Evolutionary conservation across 2,329 filamentous ascomycete species (phyloP), one percentile per base, ranked within the genome.

Genomic region (Ilyonectria sp.): DNA sequence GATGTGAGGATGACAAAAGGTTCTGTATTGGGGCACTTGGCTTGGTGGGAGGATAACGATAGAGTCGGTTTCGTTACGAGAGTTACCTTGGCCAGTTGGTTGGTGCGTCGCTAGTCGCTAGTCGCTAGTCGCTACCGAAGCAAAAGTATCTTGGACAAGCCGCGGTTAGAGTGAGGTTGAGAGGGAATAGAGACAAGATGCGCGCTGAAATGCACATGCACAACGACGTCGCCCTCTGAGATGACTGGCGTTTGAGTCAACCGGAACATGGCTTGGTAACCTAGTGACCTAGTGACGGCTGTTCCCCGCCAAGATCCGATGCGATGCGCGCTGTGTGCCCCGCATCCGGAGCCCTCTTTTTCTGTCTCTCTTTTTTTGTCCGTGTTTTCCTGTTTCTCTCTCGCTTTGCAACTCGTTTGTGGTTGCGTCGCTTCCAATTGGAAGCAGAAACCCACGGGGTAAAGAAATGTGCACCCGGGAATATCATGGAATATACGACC

Each of bases 231-330:
- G 54, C 46, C 37, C 46, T 31, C 15, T 37, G 47, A 37, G 29
- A 56, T 65, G 63, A 65, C 55, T 60, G 26, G 49, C 43, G 50
- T 46, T 62, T 55, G 69, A 70, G 54, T 65, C 58, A 67, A 62
- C 46, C 53, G 26, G 26, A 26, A 54, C 53, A 63, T 60, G 43
- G 44, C 29, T 47, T 63, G 31, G 21, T 21, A 21, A 21, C 21
- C 21, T 21, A 21, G n/a, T n/a, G n/a, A 23, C 23, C 54, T 46
- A 53, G 61, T 6, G 49, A 59, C 61, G 61, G 37, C 21, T 49
- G 54, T 63, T 60, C 66, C 66, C 66, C 66, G 62, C 66, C 61
- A 65, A 60, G 53, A 44, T 55, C 60, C 65, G 47, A 52, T 56
- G 53, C 53, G 65, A 57, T 68, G 58, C 57, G 26, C 33, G 49